Evolutionary conservation across 2,329 filamentous ascomycete genomes (phyloP).

Genomic region (Penicillium sp.): DNA sequence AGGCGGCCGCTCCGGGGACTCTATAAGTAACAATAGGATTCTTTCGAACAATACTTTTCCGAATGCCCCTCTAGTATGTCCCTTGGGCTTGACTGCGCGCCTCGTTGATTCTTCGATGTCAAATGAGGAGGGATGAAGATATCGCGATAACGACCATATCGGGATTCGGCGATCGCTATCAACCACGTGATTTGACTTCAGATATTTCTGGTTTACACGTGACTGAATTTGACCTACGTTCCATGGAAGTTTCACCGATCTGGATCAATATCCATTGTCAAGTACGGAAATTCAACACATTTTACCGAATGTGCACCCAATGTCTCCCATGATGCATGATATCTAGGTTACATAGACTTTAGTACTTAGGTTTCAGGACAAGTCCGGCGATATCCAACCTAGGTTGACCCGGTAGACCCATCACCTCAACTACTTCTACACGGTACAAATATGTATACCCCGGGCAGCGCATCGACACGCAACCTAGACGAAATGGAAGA

Average conservation of each 20-base stretch:
- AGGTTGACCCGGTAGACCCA: no score
- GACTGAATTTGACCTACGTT: not conserved
- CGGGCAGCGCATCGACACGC: not conserved
- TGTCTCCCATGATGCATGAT: no score
- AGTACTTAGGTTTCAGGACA: no score
- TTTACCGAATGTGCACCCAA: no score
- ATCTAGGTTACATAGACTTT: no score
- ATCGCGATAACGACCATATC: not conserved
- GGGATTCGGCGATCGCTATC: no score
- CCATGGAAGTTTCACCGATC: no score
- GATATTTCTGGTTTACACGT: not conserved
- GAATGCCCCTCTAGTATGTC: not conserved
- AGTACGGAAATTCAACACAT: no score
- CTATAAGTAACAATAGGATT: not conserved
- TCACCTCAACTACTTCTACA: not conserved
- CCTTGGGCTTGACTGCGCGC: not conserved
- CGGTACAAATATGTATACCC: not conserved
- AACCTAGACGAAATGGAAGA: not conserved
- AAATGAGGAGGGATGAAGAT: constrained; percentile 4
- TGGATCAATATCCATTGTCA: no score
- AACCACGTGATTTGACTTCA: not conserved
- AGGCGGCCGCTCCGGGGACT: not conserved
- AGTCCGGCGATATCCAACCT: no score
- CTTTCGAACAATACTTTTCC: not conserved
- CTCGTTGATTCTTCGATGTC: not conserved